A percentile compares a stretch with the other conserved stretches of the same genome.
Conservation (phyloP, 2,329 filamentous ascomycete genomes). For the Amesomyces nigricolor region DNA sequence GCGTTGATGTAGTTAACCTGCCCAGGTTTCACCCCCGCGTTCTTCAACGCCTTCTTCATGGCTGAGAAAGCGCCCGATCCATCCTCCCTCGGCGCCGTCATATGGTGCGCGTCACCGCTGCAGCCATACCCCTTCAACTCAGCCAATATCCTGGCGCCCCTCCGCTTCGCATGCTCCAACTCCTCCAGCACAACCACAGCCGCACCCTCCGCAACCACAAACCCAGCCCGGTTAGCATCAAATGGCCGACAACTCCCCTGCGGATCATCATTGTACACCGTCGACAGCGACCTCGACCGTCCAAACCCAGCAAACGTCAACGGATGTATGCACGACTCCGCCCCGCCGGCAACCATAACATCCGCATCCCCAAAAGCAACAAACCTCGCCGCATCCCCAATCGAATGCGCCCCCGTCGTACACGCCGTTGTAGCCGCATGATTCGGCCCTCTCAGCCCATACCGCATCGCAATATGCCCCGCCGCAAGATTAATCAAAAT, state of each 20-base stretch:
- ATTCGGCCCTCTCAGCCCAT: constrained; percentile 85
- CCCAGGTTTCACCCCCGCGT: constrained; percentile 62
- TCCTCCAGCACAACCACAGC: constrained; percentile 87
- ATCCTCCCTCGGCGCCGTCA: constrained; percentile 82
- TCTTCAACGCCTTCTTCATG: constrained; percentile 76
- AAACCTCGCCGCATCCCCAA: constrained; percentile 89
- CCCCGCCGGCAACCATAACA: constrained; percentile 92
- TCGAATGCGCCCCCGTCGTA: constrained; percentile 89
- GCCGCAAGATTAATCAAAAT: constrained; percentile 93
- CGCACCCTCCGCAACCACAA: constrained; percentile 90
- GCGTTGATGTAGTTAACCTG: constrained; percentile 90
- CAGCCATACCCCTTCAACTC: constrained; percentile 85
- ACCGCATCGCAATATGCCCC: constrained; percentile 88
- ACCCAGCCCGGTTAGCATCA: constrained; percentile 71
- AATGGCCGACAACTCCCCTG: constrained; percentile 75
- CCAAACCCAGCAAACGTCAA: constrained; percentile 89
- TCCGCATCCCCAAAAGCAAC: constrained; percentile 88
- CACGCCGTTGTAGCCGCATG: constrained; percentile 92
- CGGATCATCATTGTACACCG: constrained; percentile 69
- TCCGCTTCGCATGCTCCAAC: constrained; percentile 73
- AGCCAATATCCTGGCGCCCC: constrained; percentile 79
- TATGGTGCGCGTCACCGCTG: constrained; percentile 86
- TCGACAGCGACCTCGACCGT: constrained; percentile 78
- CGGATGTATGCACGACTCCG: constrained; percentile 93
- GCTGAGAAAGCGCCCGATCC: constrained; percentile 75